Conservation (phyloP, 768 basidiomycete species). For the Russula griseocarnosa region DNA sequence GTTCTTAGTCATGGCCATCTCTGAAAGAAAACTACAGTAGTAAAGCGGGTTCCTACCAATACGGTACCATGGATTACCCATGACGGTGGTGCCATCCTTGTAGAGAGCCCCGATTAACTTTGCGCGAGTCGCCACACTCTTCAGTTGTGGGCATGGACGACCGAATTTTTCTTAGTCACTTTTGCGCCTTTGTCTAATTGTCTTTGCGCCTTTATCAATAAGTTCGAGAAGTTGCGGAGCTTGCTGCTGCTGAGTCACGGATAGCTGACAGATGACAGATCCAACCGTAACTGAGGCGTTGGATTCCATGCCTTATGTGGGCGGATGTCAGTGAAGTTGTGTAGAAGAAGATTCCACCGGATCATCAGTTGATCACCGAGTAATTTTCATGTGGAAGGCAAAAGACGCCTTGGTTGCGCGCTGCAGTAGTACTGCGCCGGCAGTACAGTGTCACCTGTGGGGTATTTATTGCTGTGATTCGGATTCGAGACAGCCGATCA, state of each 20-base stretch:
- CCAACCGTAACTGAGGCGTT: no score
- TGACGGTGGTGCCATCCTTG: neutral
- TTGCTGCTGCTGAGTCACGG: neutral
- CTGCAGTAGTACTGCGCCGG: neutral
- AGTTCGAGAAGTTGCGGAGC: neutral
- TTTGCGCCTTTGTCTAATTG: no score
- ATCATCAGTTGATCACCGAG: neutral
- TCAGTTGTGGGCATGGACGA: neutral
- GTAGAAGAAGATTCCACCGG: neutral
- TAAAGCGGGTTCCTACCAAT: neutral
- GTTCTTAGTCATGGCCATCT: neutral
- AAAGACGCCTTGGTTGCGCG: no score
- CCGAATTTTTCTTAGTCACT: no score
- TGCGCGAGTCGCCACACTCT: neutral
- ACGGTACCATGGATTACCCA: neutral
- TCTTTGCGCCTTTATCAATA: no score
- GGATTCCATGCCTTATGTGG: accelerated
- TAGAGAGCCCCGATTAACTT: neutral
- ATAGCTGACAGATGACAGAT: neutral
- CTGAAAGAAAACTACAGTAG: neutral
- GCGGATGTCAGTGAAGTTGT: no score
- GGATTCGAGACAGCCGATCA: neutral
- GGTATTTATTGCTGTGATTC: neutral
- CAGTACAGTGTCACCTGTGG: neutral
- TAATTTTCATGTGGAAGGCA: neutral